Percentiles rank a stretch among this genome's conserved stretches.
Conservation (phyloP, 2,329 filamentous ascomycete genomes). For the Capronia coronata region DNA sequence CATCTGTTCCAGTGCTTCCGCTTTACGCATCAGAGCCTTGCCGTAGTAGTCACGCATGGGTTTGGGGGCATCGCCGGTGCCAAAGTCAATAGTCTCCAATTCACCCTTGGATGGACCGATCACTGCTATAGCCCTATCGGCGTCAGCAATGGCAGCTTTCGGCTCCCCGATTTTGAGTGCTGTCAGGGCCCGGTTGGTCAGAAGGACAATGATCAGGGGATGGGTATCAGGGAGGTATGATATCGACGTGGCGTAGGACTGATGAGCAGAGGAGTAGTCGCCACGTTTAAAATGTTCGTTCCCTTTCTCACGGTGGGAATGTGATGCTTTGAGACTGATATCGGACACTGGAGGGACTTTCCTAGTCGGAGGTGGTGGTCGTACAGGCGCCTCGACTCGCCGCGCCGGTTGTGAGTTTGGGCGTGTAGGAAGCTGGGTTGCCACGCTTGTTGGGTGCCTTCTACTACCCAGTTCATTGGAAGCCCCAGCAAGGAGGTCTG, state of each 20-base stretch:
- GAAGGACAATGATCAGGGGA: conserved; percentile 77
- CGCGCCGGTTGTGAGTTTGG: conserved; percentile 28
- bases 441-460: conserved; percentile 31
- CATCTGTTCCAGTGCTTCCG: conserved; percentile 90
- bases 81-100: conserved; percentile 68
- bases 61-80: conserved; percentile 58
- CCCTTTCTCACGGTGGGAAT: conserved; percentile 70
- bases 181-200: conserved; percentile 86
- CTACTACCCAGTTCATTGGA: conserved; percentile 19
- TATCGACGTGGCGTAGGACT: conserved; percentile 72
- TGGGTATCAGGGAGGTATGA: conserved; percentile 67
- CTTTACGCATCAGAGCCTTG: conserved; percentile 89
- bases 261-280: conserved; percentile 81
- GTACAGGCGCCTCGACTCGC: conserved; percentile 20
- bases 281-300: conserved; percentile 89
- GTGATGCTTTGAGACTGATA: conserved; percentile 65
- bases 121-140: conserved; percentile 69
- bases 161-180: conserved; percentile 87
- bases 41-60: conserved; percentile 91
- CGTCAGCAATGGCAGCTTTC: conserved; percentile 77
- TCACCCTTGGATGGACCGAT: conserved; percentile 76
- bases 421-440: conserved; percentile 33
- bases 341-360: conserved; percentile 59
- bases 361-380: conserved; percentile 39
- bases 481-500: conserved; percentile 57